Base-by-base conservation (phyloP, 177 flowering plant genomes). In the Vitis hybrid region DNA sequence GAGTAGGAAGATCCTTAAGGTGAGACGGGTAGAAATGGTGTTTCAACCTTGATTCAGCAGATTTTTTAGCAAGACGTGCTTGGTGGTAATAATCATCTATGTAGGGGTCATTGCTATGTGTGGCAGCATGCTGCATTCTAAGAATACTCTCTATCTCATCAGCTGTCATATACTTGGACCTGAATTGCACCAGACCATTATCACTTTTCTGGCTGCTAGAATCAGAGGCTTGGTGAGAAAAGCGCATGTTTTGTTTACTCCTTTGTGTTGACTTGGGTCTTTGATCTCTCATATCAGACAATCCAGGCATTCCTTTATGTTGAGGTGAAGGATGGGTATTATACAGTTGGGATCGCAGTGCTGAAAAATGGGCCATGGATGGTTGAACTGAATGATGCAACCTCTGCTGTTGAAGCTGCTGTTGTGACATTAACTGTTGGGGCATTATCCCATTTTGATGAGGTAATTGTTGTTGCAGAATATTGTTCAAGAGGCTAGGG, bases 81-180 rank as follows among this genome's bases (percentile, higher is more conserved):
- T 87, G 99, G 74, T 91, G 94, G 70, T 95, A 95, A 79, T 93
- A 95, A 78, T 95, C 98, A 82, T 93, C 93, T 21, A 91, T 74
- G 66, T 95, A 95, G 0, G 98, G 98, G 46, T 93, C 99, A 77
- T 81, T 95, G 71, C 90, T 86, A 62, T 91, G 93, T 2, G 94
- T 86, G 7, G 95, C 88, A 61, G 96, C 85, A 82, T 86, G 97
- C 78, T 93, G 99, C 90, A 93, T 89, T 70, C 83, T 85, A 56
- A 95, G 86, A 72, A 95, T 90, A 75, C 84, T 84, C 73, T 95
- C 98, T 48, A 95, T 90, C 75, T 95, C 98, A 50, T 93, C 99
- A 64, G 90, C 79, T 3, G 97, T 85, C 99, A 95, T 95, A 72
- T 93, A 77, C 84, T 95, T 95, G 46, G 98, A 93, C 64, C 88